Base-by-base conservation (phyloP, 2,329 filamentous ascomycete genomes). In the Scopulariopsis brevicaulis region DNA sequence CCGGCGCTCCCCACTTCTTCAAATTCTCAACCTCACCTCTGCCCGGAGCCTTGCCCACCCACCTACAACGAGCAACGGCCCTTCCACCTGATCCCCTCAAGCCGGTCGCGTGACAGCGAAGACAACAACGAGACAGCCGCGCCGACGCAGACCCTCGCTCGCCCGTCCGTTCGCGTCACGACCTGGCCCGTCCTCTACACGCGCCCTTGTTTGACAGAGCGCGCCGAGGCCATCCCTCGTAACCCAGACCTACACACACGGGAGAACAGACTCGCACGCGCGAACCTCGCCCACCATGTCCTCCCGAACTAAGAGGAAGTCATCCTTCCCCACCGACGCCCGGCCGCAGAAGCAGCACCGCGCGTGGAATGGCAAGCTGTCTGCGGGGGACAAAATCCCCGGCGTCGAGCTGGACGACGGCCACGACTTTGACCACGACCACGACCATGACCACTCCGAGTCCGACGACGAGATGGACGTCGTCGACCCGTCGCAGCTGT, bases 241-340 rank as follows among this genome's bases (percentile, higher is more conserved):
- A n/a, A 20, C 34, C 14, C 54, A n/a, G 34, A 53, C 51, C 28
- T 20, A 25, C 22, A 20, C 14, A 34, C 14, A 34, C 14, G 6
- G 12, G 8, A 50, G 20, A 40, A 18, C 12, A n/a, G 43, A 48
- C 43, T 2, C 43, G 37, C 12, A 15, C 37, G 28, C 28, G 28
- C 28, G 28, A 40, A 24, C 20, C 8, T 24, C 20, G 20, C 46
- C 48, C 66, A 65, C 58, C 59, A 79, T 80, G 77, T 70, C 71
- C 46, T 67, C 71, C 61, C 74, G 76, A 67, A 70, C 71, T 60
- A 82, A 82, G 72, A 77, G 79, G 66, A 82, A 81, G 67, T 77
- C 75, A 34, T 71, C 75, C 40, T 71, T 72, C 60, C 69, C 74
- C 48, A 67, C 73, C 51, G 72, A 73, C 35, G 69, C 70, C 32